Evolutionary conservation across 2,329 filamentous ascomycete species (phyloP), one percentile per base, ranked within the genome.

Genomic region (Colletotrichum sp.): DNA sequence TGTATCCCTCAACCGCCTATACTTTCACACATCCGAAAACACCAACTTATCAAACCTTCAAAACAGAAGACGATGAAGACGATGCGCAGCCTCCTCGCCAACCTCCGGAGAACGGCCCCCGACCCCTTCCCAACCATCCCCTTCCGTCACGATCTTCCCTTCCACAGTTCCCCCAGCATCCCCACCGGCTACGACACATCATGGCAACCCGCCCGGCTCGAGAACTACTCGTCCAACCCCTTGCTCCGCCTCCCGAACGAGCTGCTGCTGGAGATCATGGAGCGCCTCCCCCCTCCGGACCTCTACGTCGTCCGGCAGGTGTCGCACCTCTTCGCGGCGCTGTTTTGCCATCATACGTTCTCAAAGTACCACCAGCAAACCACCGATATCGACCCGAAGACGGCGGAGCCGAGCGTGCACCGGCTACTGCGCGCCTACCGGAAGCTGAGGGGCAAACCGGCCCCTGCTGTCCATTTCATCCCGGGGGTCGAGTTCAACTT

Each of bases 11-110:
- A 39, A 19, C 36, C 16, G 1, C 36, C 0, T 19, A 39, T 19
- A 36, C 4, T 19, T 39, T 19, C 16, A 0, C 9, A 9, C 19
- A 19, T 19, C 4, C 5, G 1, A 19, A 48, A 48, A 19, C 39
- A 11, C 9, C 1, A 0, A 48, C 3, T 0, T 1, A 13, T 13
- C 44, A 48, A 48, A 1, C 0, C 9, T 22, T 22, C 44, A 22
- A 22, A 22, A 12, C 9, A 22, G 11, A 48, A 48, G 11, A 12
- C n/a, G 9, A 48, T 39, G 36, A 36, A n/a, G 39, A n/a, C 6
- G 11, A 48, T 48, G 6, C n/a, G 44, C 44, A 13, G 4, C 44
- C 19, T 44, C 19, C 9, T 44, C 39, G 19, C 39, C 19, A n/a
- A 44, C 1, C 19, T 44, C 9, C 19, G 6, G 2, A 8, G 39